phyloP scores from a whole-genome alignment of 495 filamentous ascomycete species.

The Daldinia bambusicola region DNA sequence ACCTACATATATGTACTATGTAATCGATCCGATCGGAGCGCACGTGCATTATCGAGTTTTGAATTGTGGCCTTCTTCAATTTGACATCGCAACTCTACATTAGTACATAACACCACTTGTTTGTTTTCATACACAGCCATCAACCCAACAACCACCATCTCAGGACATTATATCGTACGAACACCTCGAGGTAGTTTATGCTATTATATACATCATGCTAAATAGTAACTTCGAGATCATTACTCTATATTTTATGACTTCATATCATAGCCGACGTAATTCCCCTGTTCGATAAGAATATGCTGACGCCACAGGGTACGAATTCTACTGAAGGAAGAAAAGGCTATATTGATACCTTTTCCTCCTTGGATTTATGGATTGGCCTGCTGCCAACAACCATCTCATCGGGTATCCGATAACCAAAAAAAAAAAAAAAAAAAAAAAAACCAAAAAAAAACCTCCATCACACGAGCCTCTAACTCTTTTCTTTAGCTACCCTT shows the following conservation, averaged over 20 bases:
- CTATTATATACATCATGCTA: background rate
- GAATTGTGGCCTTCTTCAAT: slow-evolving; percentile 17
- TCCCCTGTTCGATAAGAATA: background rate
- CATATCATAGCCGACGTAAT: background rate
- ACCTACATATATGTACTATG: background rate
- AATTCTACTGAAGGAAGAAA: background rate
- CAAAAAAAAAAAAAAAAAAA: background rate
- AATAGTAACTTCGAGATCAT: background rate
- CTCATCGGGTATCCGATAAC: slow-evolving; percentile 38
- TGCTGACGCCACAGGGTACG: slow-evolving; percentile 1
- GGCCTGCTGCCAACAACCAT: slow-evolving; percentile 16
- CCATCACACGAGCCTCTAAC: slow-evolving; percentile 1
- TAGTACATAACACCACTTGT: background rate
- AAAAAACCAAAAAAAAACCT: background rate
- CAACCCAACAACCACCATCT: background rate
- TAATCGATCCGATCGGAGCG: slow-evolving; percentile 19
- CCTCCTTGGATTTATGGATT: slow-evolving; percentile 13
- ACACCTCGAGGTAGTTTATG: background rate
- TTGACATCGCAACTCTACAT: background rate
- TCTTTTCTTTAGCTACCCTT: slow-evolving; percentile 24
- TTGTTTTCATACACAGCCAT: background rate
- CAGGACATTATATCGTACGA: background rate
- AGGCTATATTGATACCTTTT: background rate
- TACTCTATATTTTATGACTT: background rate
- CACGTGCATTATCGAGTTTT: slow-evolving; percentile 30